phyloP scores from a whole-genome alignment of 495 filamentous ascomycete species.

The Penicillium steckii region DNA sequence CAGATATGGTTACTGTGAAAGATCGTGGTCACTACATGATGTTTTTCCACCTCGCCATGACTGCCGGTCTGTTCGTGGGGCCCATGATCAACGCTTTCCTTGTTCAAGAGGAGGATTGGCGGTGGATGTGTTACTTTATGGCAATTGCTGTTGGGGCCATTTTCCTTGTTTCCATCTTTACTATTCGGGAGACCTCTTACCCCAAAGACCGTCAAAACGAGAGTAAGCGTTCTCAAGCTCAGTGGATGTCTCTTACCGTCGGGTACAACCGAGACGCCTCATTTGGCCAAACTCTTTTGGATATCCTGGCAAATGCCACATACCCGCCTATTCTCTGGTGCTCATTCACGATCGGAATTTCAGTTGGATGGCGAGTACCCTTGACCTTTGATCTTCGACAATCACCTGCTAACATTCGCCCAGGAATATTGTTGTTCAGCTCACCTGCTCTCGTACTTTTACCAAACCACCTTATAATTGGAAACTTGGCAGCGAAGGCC shows the following conservation, averaged over 20 bases:
- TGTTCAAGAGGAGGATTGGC: slow-evolving; percentile 28
- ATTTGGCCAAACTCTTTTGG: slow-evolving; percentile 20
- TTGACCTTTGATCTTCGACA: background rate
- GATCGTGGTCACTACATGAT: slow-evolving; percentile 37
- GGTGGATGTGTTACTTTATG: slow-evolving; percentile 35
- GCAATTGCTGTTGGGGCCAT: slow-evolving; percentile 20
- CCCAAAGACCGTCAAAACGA: background rate
- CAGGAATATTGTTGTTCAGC: slow-evolving; percentile 36
- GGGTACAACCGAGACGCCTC: slow-evolving; percentile 28
- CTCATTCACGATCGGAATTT: slow-evolving; percentile 28
- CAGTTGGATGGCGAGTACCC: slow-evolving; percentile 27
- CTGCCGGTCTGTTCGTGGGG: slow-evolving; percentile 29
- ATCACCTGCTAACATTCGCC: background rate
- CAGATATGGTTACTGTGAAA: slow-evolving; percentile 29
- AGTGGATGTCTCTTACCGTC: slow-evolving; percentile 27
- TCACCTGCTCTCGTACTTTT: slow-evolving; percentile 30
- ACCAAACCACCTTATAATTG: slow-evolving; percentile 31
- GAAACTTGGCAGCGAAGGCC: slow-evolving; percentile 24
- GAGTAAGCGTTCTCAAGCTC: slow-evolving; percentile 12
- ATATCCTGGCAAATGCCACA: slow-evolving; percentile 22
- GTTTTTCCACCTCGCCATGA: slow-evolving; percentile 35
- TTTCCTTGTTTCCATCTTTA: slow-evolving; percentile 23
- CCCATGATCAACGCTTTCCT: slow-evolving; percentile 35
- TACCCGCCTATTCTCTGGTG: slow-evolving; percentile 35
- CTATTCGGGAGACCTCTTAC: slow-evolving; percentile 30